A percentile compares a stretch with the other conserved stretches of the same genome.
These are phyloP conservation scores for Orbilia javanica DNA, from an alignment of 2,329 filamentous ascomycete species.

Conservation along the genomic window DNA sequence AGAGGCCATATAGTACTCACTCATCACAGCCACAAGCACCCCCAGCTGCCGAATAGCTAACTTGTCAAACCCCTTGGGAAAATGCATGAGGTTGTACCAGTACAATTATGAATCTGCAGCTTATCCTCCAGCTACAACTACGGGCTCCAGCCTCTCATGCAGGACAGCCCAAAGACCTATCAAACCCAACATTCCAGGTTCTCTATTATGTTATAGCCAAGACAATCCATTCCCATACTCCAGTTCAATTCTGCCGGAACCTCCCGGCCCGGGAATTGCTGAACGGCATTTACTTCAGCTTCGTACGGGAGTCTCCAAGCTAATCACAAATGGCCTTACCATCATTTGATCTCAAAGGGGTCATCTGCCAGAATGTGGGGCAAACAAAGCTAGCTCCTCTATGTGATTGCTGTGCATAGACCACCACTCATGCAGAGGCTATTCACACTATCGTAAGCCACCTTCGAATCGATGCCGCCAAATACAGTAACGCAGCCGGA, in stretches of 20 bases:
- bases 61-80: not conserved
- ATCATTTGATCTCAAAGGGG: conserved; percentile 25
- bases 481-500: conserved; percentile 55
- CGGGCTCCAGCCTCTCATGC: conserved; percentile 9
- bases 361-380: conserved; percentile 58
- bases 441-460: conserved; percentile 48
- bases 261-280: conserved; percentile 16
- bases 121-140: conserved; percentile 12
- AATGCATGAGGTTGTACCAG: conserved; percentile 16
- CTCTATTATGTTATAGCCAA: conserved; percentile 19
- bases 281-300: conserved; percentile 9
- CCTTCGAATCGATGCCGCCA: conserved; percentile 23
- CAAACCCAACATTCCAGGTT: not conserved
- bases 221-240: not conserved
- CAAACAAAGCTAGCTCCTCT: conserved; percentile 23
- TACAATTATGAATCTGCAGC: conserved; percentile 9
- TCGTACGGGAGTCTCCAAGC: conserved; percentile 14
- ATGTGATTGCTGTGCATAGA: conserved; percentile 54
- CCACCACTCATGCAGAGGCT: conserved; percentile 40
- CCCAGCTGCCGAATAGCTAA: not conserved
- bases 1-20: not conserved
- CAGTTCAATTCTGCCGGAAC: not conserved
- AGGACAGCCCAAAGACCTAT: conserved; percentile 3
- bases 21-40: not conserved
- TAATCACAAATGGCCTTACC: conserved; percentile 22